These are phyloP conservation scores for Sophora flavescens DNA, from an alignment of 306 rosid genomes.

Conservation along the genomic window DNA sequence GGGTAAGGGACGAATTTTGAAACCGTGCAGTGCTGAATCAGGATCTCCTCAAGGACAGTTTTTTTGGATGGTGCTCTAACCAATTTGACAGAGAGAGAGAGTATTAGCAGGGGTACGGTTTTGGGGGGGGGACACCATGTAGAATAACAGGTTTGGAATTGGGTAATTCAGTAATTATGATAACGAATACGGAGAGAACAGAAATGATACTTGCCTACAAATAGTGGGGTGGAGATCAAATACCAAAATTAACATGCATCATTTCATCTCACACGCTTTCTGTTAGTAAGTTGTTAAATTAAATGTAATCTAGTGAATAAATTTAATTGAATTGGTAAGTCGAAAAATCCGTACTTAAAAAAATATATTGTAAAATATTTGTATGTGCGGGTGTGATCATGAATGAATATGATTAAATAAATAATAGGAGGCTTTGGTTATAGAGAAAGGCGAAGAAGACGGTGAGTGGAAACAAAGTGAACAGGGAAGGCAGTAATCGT, in stretches of 20 bases:
- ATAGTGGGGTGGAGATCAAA: constrained; percentile 2
- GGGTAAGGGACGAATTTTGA: neutral
- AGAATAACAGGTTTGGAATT: too few species aligned
- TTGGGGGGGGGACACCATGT: constrained; percentile 27
- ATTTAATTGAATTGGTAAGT: neutral
- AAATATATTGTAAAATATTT: neutral
- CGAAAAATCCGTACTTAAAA: neutral
- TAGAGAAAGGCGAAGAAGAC: constrained; percentile 62
- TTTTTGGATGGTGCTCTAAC: constrained; percentile 20
- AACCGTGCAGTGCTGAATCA: neutral
- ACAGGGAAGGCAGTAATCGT: constrained; percentile 25
- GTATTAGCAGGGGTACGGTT: too few species aligned
- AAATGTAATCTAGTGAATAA: neutral
- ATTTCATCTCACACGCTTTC: neutral
- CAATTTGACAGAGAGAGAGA: neutral
- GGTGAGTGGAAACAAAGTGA: constrained; percentile 18
- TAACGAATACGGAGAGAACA: neutral
- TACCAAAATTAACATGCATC: neutral
- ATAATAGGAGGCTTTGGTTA: constrained; percentile 51
- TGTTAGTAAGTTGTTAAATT: neutral
- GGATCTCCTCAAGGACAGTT: constrained; percentile 28
- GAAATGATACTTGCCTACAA: neutral
- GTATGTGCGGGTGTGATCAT: neutral
- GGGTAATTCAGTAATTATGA: neutral
- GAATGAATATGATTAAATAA: neutral